Conservation (phyloP, 2,329 filamentous ascomycete species). For the Aspergillus hortae region DNA sequence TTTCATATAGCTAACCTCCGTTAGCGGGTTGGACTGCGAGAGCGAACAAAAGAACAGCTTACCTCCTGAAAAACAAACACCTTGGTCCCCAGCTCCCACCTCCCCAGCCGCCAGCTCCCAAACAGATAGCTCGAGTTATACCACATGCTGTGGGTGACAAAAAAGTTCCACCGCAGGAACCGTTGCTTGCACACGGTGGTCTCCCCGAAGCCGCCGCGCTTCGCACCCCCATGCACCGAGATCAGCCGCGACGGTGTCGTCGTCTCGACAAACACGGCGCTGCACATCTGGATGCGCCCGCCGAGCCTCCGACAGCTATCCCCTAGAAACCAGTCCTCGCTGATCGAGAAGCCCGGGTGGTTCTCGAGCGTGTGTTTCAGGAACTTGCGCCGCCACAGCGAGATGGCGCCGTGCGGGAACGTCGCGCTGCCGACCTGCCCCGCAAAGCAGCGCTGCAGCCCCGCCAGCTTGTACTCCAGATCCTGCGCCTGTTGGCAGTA, state of each 20-base stretch:
- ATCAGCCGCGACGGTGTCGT: constrained; percentile 44
- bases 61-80: constrained; percentile 49
- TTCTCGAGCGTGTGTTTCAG: constrained; percentile 45
- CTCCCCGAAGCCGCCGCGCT: constrained; percentile 50
- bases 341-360: constrained; percentile 50
- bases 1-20: constrained; percentile 38
- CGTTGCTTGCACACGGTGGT: constrained; percentile 53
- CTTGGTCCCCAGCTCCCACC: constrained; percentile 50
- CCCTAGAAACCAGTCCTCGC: constrained; percentile 54
- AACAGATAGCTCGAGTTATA: constrained; percentile 49
- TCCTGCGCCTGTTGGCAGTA: constrained; percentile 48
- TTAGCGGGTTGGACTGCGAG: no score
- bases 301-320: constrained; percentile 46
- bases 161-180: constrained; percentile 52
- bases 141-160: constrained; percentile 49
- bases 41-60: no score
- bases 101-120: constrained; percentile 46
- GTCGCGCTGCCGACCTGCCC: constrained; percentile 47
- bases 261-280: constrained; percentile 50
- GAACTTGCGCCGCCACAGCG: constrained; percentile 48
- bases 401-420: constrained; percentile 52
- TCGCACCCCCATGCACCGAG: constrained; percentile 39
- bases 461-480: constrained; percentile 52
- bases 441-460: constrained; percentile 44
- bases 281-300: constrained; percentile 48